Evolutionary conservation across 2,329 filamentous ascomycete species (phyloP).

Genomic region (Sclerotinia sclerotiorum): DNA sequence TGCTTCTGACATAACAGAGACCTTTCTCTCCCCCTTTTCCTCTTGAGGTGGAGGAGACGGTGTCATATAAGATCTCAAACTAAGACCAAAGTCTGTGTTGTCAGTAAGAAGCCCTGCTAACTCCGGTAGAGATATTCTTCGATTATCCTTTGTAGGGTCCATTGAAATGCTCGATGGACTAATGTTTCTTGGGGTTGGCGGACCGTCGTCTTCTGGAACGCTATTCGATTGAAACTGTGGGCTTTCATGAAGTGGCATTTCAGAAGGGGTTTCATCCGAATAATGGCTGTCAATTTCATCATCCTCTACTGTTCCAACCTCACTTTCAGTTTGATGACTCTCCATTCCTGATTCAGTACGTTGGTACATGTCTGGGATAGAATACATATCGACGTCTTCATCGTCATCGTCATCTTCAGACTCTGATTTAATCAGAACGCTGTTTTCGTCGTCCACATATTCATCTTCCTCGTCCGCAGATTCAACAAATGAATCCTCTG

Average conservation of each 20-base stretch:
- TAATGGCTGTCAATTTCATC: slow-evolving; percentile 49
- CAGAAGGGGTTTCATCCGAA: slow-evolving; percentile 43
- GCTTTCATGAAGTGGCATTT: slow-evolving; percentile 28
- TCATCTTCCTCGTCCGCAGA: slow-evolving; percentile 45
- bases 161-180: slow-evolving; percentile 39
- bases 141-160: slow-evolving; percentile 31
- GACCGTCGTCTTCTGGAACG: slow-evolving; percentile 49
- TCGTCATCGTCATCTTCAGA: slow-evolving; percentile 52
- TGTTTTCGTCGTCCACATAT: slow-evolving; percentile 30
- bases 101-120: slow-evolving; percentile 50
- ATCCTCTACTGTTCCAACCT: slow-evolving; percentile 25
- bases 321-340: slow-evolving; percentile 19
- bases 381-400: slow-evolving; percentile 62
- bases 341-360: slow-evolving; percentile 48
- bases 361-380: slow-evolving; percentile 66
- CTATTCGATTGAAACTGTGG: slow-evolving; percentile 32
- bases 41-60: slow-evolving; percentile 42
- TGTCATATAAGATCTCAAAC: slow-evolving; percentile 55
- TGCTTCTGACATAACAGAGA: slow-evolving; percentile 32
- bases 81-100: slow-evolving; percentile 53
- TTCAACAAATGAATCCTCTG: slow-evolving; percentile 67
- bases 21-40: slow-evolving; percentile 29
- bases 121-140: slow-evolving; percentile 44
- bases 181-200: slow-evolving; percentile 51
- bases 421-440: slow-evolving; percentile 67